Conservation (phyloP, 805 yeast genomes). For the Saturnispora quitensis region DNA sequence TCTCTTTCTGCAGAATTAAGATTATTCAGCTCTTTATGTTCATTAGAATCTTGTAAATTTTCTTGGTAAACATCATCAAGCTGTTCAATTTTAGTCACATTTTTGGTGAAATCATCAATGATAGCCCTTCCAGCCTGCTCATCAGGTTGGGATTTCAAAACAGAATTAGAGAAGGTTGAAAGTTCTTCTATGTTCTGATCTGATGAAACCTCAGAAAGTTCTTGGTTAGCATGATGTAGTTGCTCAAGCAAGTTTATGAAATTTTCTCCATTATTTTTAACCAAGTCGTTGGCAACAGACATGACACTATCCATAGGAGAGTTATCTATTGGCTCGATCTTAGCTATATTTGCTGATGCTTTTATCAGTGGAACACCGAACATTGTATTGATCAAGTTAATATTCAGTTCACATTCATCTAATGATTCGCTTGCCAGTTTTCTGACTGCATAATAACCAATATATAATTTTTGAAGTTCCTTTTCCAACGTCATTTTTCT, state of each 20-base stretch:
- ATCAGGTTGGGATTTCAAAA: neutral
- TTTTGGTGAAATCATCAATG: neutral
- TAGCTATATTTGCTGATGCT: neutral
- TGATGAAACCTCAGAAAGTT: slow-evolving; percentile 13
- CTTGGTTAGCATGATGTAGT: slow-evolving; percentile 37
- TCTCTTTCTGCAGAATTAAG: slow-evolving; percentile 7
- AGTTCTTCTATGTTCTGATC: neutral
- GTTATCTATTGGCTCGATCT: slow-evolving; percentile 1
- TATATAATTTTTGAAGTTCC: slow-evolving; percentile 67
- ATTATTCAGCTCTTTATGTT: slow-evolving; percentile 10
- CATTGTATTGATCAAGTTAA: slow-evolving; percentile 20
- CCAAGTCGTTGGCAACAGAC: slow-evolving; percentile 68
- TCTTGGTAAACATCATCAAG: slow-evolving; percentile 19
- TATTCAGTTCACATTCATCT: slow-evolving; percentile 29
- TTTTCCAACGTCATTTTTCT: slow-evolving; percentile 63
- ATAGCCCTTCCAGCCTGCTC: neutral
- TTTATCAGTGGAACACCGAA: slow-evolving; percentile 17
- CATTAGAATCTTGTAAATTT: slow-evolving; percentile 12
- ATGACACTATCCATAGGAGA: slow-evolving; percentile 10
- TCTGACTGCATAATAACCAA: slow-evolving; percentile 47
- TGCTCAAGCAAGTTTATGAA: slow-evolving; percentile 76
- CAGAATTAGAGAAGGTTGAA: neutral
- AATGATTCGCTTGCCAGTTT: slow-evolving; percentile 27
- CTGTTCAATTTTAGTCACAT: neutral
- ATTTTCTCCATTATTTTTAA: slow-evolving; percentile 67